Evolutionary conservation across 306 rosid species (phyloP), one percentile per base, ranked within the genome.

Genomic region (Gleditsia sinensis): DNA sequence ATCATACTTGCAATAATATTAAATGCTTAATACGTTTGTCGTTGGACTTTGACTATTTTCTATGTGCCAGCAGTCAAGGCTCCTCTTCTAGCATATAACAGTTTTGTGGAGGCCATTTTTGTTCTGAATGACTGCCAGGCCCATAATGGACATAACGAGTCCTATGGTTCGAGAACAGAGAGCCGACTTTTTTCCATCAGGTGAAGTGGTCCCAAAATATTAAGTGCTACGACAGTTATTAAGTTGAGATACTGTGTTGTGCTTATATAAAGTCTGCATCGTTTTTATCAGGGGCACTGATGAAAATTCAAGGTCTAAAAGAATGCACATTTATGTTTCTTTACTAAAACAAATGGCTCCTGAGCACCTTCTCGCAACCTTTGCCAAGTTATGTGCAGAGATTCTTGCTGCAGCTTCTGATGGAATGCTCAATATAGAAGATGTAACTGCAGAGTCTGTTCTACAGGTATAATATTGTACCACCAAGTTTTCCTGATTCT

Each of bases 271-370:
- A 65, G 56, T 71, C 39, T 43, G 50, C 57, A 20, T 69, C 39
- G 34, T 65, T 77, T 27, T 72, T 61, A 56, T 48, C 87, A 94
- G 98, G 75, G 97, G 98, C n/a, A 74, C 80, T 61, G 97, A 94
- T 81, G 97, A 88, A 80, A 74, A 46, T 36, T 82, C 89, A 33
- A 91, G 94, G 90, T 86, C 89, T 27, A 89, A 77, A 87, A 89
- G 98, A 76, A 91, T 91, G 96, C 90, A 88, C 53, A 87, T 91
- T 48, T 91, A 94, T 84, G 88, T 88, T 80, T 89, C 94, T 80
- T 80, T 94, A 78, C 89, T 94, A 37, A 91, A 91, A 83, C 96
- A 89, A 88, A 91, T 94, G 98, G 90, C 90, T 75, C 97, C 98
- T 1, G 98, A 91, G 85, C 97, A 94, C 78, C 96, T 91, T 76